Percentiles rank a stretch among this genome's conserved stretches.
These are phyloP conservation scores for Parachaetomium inaequale DNA, from an alignment of 495 filamentous ascomycete genomes.

Conservation along the genomic window DNA sequence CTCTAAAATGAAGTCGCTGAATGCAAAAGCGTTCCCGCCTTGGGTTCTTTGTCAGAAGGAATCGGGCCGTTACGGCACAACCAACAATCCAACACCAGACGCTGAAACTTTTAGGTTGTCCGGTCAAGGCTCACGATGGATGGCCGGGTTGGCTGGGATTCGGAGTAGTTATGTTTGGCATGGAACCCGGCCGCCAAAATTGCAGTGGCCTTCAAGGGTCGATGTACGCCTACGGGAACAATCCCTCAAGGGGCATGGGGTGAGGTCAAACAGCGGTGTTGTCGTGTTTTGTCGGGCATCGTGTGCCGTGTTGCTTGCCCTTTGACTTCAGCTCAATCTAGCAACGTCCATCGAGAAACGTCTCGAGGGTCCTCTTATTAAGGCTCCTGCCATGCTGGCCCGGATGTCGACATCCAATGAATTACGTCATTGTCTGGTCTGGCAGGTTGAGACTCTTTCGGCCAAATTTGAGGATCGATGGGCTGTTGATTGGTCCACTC, in stretches of 20 bases:
- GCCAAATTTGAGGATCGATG: slow-evolving; percentile 2
- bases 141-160: too few species aligned
- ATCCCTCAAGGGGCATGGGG: background rate
- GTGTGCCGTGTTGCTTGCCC: too few species aligned
- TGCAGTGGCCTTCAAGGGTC: background rate
- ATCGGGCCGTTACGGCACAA: background rate
- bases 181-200: too few species aligned
- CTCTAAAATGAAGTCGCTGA: background rate
- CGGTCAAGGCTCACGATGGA: too few species aligned
- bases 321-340: too few species aligned
- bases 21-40: background rate
- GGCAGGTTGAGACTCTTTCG: background rate
- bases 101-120: too few species aligned
- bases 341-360: background rate
- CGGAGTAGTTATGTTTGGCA: too few species aligned
- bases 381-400: too few species aligned
- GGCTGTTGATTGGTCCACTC: background rate
- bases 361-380: too few species aligned
- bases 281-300: too few species aligned
- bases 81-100: background rate
- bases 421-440: slow-evolving; percentile 2
- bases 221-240: background rate
- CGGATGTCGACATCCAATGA: too few species aligned
- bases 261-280: too few species aligned
- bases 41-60: background rate